Evolutionary conservation across 176 grass and related monocot genomes (phyloP).

Genomic region (Avena sativa): DNA sequence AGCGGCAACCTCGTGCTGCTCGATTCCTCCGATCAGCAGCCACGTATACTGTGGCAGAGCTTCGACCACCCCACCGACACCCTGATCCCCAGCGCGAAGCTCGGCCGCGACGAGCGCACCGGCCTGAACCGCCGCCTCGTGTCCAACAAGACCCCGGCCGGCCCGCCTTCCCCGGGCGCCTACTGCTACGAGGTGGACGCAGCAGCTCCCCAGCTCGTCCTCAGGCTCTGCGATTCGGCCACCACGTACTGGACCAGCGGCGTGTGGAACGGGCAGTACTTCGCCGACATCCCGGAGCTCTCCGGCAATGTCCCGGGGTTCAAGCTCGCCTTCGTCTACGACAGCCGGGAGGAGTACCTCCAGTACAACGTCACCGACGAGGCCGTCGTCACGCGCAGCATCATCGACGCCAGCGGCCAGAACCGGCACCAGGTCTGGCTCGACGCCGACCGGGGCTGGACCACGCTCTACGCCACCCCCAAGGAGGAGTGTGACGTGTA

Average conservation of each 20-base stretch:
- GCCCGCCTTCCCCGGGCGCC: slow-evolving; percentile 35
- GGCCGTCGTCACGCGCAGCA: slow-evolving; percentile 28
- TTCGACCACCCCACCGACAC: slow-evolving; percentile 68
- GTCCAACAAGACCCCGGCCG: slow-evolving; percentile 14
- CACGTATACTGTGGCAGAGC: slow-evolving; percentile 58
- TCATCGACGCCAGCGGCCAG: slow-evolving; percentile 42
- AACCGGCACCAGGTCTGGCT: slow-evolving; percentile 48
- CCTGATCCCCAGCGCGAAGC: slow-evolving; percentile 49
- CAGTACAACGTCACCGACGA: slow-evolving; percentile 30
- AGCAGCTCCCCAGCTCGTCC: slow-evolving; percentile 30
- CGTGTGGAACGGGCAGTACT: slow-evolving; percentile 37
- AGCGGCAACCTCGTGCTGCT: slow-evolving; percentile 56
- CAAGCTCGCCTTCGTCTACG: slow-evolving; percentile 33
- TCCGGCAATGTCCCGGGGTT: neutral
- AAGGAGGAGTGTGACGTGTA: slow-evolving; percentile 45
- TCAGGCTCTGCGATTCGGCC: slow-evolving; percentile 40
- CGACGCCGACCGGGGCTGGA: neutral
- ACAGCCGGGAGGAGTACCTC: slow-evolving; percentile 31
- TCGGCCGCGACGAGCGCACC: slow-evolving; percentile 50
- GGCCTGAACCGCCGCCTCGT: slow-evolving; percentile 35
- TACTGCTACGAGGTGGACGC: slow-evolving; percentile 53
- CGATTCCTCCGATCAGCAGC: neutral
- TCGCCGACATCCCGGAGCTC: slow-evolving; percentile 47
- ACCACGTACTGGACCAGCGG: slow-evolving; percentile 38
- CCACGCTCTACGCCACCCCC: slow-evolving; percentile 36